These are phyloP conservation scores for Saprolegnia parasitica DNA, from an alignment of 352 stramenopile genomes.

Conservation along the genomic window DNA sequence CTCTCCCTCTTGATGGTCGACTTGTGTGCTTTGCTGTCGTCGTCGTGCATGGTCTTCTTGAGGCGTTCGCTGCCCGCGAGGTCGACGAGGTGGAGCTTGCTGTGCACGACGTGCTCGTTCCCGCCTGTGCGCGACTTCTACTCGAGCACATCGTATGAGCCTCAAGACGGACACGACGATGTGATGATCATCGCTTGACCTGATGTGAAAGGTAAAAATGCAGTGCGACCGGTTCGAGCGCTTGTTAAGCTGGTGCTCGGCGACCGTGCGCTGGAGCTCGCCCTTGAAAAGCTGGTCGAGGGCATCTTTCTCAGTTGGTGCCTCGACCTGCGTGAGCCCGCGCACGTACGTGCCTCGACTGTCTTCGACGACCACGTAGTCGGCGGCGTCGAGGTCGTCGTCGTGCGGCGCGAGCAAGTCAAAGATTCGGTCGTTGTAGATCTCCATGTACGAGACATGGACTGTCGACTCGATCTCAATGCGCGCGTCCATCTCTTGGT, in stretches of 20 bases:
- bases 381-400: slow-evolving; percentile 31
- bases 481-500: slow-evolving; percentile 83
- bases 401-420: slow-evolving; percentile 66
- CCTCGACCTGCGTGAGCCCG: slow-evolving; percentile 82
- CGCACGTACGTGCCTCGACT: slow-evolving; percentile 75
- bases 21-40: slow-evolving; percentile 30
- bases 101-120: slow-evolving; percentile 73
- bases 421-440: slow-evolving; percentile 95
- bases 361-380: slow-evolving; percentile 86
- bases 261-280: slow-evolving; percentile 90
- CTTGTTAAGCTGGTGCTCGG: slow-evolving; percentile 91
- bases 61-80: slow-evolving; percentile 92
- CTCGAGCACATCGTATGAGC: neutral
- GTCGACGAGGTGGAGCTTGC: slow-evolving; percentile 93
- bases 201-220: slow-evolving; percentile 91
- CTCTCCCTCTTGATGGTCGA: slow-evolving; percentile 93
- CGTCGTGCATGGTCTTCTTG: slow-evolving; percentile 88
- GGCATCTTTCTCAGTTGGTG: slow-evolving; percentile 75
- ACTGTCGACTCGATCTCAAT: slow-evolving; percentile 87
- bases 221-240: slow-evolving; percentile 92
- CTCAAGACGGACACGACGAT: too few relatives aligned
- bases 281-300: slow-evolving; percentile 90
- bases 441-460: slow-evolving; percentile 92
- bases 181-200: too few relatives aligned
- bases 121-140: slow-evolving; percentile 59